These are phyloP conservation scores for Thozetella sp. DNA, from an alignment of 495 filamentous ascomycete species.

Conservation along the genomic window DNA sequence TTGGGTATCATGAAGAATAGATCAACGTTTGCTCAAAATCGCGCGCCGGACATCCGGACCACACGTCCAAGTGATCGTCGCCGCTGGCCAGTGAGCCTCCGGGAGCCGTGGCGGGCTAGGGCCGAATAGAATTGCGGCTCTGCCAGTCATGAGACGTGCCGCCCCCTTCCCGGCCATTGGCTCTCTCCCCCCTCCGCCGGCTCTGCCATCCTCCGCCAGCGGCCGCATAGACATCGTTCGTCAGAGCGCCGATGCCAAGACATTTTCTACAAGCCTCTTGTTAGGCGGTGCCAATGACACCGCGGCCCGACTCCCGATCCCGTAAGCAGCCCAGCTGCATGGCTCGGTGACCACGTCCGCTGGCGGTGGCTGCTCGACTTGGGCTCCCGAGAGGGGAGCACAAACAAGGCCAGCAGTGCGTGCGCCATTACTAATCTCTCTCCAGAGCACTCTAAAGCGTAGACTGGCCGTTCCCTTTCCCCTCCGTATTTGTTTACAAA, in stretches of 20 bases:
- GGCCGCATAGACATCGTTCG: too few species aligned
- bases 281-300: neutral
- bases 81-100: neutral
- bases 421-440: neutral
- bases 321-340: neutral
- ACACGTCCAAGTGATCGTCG: neutral
- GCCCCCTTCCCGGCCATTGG: neutral
- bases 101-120: neutral
- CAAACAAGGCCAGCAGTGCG: neutral
- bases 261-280: neutral
- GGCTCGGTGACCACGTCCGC: neutral
- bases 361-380: neutral
- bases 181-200: too few species aligned
- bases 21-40: too few species aligned
- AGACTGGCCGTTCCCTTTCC: too few species aligned
- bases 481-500: too few species aligned
- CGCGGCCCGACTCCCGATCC: neutral
- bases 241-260: neutral
- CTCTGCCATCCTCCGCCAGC: too few species aligned
- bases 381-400: too few species aligned
- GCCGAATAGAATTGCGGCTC: neutral
- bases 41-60: neutral
- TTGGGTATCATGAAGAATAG: constrained; percentile 1
- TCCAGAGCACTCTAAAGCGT: too few species aligned
- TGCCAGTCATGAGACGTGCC: neutral